Base-by-base conservation (phyloP, 148 eudicot species). In the Salicornia ramosissima region DNA sequence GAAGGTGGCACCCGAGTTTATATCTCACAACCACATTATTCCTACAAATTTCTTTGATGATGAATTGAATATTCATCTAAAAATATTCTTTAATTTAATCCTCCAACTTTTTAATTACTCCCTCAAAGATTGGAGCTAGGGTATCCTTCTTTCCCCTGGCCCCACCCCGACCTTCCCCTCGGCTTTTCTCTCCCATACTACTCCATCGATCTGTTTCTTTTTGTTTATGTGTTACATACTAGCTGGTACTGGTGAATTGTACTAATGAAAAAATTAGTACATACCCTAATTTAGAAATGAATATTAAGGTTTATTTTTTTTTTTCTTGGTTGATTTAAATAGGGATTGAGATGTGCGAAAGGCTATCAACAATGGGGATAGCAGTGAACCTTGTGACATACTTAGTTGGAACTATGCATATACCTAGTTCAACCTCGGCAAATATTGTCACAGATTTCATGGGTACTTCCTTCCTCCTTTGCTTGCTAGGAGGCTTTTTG, bases 321-420 rank as follows among this genome's bases (percentile, higher is more conserved):
- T 36, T 36, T n/a, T n/a, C 19, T 46, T 46, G 18, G 50, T 19
- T 19, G 15, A 2, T 46, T 16, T 25, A 62, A 63, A 73, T 82
- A 90, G 98, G 96, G 15, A 87, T 92, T 11, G 98, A 92, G 65
- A 76, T 90, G 70, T 75, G 86, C 63, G 98, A 92, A 76, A 92
- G 98, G 87, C 93, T 92, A 0, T 83, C 98, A 33, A 92, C 98
- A 18, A 90, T 92, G 94, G 98, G 98, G 51, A 92, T 92, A 78
- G 98, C 98, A 39, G 98, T 92, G 72, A 92, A 92, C 74, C 83
- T 92, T 42, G 97, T 92, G 83, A 92, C 97, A 26, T 92, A 89
- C 75, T 77, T 92, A 36, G 71, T 70, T 14, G 85, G 80, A 24
- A 88, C 86, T n/a, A 89, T 92, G 96, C 97, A 92, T 66, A 72